phyloP scores from a whole-genome alignment of 306 rosid species.

The Spatholobus suberectus region DNA sequence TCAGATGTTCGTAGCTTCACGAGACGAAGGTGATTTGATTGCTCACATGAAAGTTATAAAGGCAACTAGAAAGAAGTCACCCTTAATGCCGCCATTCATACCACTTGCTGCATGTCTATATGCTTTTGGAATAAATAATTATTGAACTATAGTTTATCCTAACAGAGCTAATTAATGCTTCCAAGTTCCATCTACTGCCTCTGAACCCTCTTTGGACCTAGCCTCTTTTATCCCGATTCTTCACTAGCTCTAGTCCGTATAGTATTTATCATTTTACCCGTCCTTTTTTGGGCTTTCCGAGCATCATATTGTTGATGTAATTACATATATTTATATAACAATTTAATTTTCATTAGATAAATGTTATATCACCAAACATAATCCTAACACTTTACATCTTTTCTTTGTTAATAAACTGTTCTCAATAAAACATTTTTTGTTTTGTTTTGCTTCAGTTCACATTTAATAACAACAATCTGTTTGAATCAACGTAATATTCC shows the following conservation, averaged over 20 bases:
- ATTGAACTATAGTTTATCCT: not conserved
- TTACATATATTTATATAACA: too few relatives aligned
- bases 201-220: too few relatives aligned
- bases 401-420: not conserved
- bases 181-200: too few relatives aligned
- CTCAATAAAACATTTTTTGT: not conserved
- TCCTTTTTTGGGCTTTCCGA: too few relatives aligned
- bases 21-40: not conserved
- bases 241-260: not conserved
- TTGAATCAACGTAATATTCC: not conserved
- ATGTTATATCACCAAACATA: not conserved
- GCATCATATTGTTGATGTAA: too few relatives aligned
- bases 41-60: conserved; percentile 7
- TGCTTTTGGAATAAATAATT: not conserved
- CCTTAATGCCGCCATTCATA: not conserved
- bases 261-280: too few relatives aligned
- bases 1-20: conserved; percentile 6
- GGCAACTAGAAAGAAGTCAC: not conserved
- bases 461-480: not conserved
- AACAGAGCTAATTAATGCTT: too few relatives aligned
- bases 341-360: not conserved
- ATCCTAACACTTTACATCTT: not conserved
- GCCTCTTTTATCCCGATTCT: not conserved
- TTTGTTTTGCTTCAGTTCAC: not conserved
- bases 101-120: not conserved